Evolutionary conservation across 108 stramenopile species (phyloP).

Genomic region (Skeletonema potamos): DNA sequence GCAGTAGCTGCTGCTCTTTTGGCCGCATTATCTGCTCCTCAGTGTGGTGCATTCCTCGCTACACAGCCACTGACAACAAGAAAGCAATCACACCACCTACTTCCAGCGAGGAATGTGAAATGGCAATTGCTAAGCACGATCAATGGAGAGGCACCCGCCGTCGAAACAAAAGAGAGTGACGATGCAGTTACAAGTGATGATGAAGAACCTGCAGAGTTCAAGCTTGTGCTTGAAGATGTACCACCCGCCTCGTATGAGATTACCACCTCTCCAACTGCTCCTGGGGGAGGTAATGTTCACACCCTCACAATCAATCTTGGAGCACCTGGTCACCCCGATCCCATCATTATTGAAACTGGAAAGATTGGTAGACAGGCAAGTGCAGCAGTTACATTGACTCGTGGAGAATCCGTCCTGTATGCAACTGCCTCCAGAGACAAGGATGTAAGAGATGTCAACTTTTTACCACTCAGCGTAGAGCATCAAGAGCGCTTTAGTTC

Average conservation of each 20-base stretch:
- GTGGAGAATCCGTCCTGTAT: slow-evolving; percentile 77
- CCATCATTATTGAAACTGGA: slow-evolving; percentile 75
- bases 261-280: slow-evolving; percentile 46
- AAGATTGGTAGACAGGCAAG: slow-evolving; percentile 86
- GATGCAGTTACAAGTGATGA: background rate
- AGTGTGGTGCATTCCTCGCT: background rate
- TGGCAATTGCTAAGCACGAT: slow-evolving; percentile 7
- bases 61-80: background rate
- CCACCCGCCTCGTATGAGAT: slow-evolving; percentile 48
- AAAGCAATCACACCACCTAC: background rate
- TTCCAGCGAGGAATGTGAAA: background rate
- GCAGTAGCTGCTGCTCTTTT: background rate
- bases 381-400: slow-evolving; percentile 70
- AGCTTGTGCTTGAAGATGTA: slow-evolving; percentile 33
- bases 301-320: slow-evolving; percentile 62
- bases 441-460: slow-evolving; percentile 68
- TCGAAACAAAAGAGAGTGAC: slow-evolving; percentile 1
- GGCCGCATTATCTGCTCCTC: background rate
- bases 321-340: slow-evolving; percentile 61
- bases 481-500: slow-evolving; percentile 90
- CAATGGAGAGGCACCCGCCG: slow-evolving; percentile 5
- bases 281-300: slow-evolving; percentile 53
- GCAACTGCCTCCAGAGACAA: slow-evolving; percentile 71
- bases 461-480: slow-evolving; percentile 91
- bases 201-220: slow-evolving; percentile 11